Evolutionary conservation across 2,329 filamentous ascomycete genomes (phyloP).

Genomic region (Cladophialophora chaetospira): DNA sequence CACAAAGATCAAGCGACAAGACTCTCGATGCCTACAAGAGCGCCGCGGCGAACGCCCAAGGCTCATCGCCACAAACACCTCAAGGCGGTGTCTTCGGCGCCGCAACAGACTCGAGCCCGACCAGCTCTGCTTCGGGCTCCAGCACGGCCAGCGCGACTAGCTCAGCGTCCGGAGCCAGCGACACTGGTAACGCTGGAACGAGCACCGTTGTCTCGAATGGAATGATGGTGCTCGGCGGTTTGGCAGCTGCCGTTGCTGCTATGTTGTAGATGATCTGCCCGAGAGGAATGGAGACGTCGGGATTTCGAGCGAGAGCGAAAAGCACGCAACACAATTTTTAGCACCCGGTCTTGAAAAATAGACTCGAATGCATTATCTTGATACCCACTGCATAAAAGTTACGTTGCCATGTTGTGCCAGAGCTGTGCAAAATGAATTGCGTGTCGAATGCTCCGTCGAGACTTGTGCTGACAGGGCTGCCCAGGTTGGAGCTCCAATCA

Average conservation of each 20-base stretch:
- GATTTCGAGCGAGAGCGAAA: not conserved
- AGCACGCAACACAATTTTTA: not conserved
- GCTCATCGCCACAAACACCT: slow-evolving; percentile 20
- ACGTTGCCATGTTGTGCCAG: no score
- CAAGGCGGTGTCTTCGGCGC: slow-evolving; percentile 28
- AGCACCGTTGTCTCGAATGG: slow-evolving; percentile 16
- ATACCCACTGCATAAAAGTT: no score
- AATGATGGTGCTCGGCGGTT: slow-evolving; percentile 20
- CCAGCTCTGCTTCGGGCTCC: slow-evolving; percentile 7
- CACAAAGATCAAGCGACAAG: slow-evolving; percentile 10
- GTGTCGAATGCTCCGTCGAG: no score
- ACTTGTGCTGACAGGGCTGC: no score
- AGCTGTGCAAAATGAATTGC: no score
- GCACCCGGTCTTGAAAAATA: not conserved
- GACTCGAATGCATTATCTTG: not conserved
- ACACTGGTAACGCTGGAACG: slow-evolving; percentile 17
- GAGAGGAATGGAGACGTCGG: not conserved
- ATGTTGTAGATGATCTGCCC: slow-evolving; percentile 9
- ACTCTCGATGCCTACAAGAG: slow-evolving; percentile 30
- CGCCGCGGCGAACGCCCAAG: slow-evolving; percentile 20
- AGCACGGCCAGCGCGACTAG: slow-evolving; percentile 2
- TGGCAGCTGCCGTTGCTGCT: slow-evolving; percentile 25
- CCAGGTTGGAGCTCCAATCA: no score
- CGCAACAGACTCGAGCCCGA: not conserved
- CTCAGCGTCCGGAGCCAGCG: slow-evolving; percentile 2